A percentile compares a stretch with the other conserved stretches of the same genome.
These are phyloP conservation scores for Leishmania turanica DNA, from an alignment of 208 protist species.

Conservation along the genomic window DNA sequence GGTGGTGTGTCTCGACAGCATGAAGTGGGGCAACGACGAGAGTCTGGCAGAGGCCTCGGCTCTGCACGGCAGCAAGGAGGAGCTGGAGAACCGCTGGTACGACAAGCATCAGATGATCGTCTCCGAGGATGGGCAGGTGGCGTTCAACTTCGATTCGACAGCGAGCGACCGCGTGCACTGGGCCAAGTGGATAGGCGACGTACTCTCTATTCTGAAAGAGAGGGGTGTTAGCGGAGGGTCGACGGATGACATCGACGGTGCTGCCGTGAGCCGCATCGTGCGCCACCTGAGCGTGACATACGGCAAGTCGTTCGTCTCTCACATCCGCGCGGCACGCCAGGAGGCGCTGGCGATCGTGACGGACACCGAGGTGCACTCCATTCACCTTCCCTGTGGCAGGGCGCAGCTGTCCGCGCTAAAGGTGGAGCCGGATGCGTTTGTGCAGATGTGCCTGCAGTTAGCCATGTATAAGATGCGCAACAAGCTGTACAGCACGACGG, in stretches of 20 bases:
- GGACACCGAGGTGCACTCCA: conserved; percentile 61
- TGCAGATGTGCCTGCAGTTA: conserved; percentile 89
- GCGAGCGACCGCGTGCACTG: conserved; percentile 82
- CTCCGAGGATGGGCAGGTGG: conserved; percentile 78
- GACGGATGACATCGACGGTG: conserved; percentile 38
- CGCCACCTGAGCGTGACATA: conserved; percentile 74
- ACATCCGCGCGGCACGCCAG: conserved; percentile 77
- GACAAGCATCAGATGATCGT: conserved; percentile 94
- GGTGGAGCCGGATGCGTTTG: conserved; percentile 76
- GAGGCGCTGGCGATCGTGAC: conserved; percentile 67
- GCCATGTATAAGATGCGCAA: conserved; percentile 79
- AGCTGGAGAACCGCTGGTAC: conserved; percentile 93
- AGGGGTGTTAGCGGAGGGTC: conserved; percentile 9
- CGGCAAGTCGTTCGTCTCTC: conserved; percentile 78
- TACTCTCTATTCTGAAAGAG: conserved; percentile 44
- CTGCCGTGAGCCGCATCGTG: conserved; percentile 38
- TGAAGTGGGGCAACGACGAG: conserved; percentile 46
- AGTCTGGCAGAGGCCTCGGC: conserved; percentile 51
- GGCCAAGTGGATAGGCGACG: conserved; percentile 79
- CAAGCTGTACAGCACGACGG: conserved; percentile 67
- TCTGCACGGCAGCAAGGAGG: conserved; percentile 72
- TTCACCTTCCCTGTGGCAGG: conserved; percentile 59
- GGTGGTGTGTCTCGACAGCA: conserved; percentile 80
- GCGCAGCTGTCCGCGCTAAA: conserved; percentile 44
- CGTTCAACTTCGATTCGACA: conserved; percentile 90